phyloP scores from a whole-genome alignment of 73 alveolate genomes.

The Effrenium voratum region DNA sequence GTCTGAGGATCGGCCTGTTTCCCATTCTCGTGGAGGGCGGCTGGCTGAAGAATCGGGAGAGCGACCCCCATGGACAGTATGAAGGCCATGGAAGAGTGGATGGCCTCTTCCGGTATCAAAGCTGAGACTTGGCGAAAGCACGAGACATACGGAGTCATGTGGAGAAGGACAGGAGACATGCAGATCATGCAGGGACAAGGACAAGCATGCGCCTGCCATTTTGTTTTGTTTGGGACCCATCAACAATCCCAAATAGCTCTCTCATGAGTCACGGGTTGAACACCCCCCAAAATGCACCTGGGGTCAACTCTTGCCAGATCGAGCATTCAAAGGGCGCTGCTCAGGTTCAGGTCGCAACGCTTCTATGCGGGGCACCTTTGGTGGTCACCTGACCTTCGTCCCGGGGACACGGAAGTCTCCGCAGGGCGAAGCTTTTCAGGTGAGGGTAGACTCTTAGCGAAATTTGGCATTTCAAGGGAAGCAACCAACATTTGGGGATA shows the following conservation, averaged over 20 bases:
- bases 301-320: background rate
- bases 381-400: slow-evolving; percentile 48
- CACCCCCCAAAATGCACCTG: background rate
- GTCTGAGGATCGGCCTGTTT: slow-evolving; percentile 78
- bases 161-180: background rate
- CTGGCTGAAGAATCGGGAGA: slow-evolving; percentile 42
- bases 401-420: slow-evolving; percentile 40
- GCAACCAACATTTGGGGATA: too few relatives aligned
- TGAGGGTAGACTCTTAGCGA: too few relatives aligned
- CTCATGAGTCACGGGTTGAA: background rate
- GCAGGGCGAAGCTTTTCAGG: too few relatives aligned
- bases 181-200: background rate
- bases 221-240: background rate
- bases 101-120: slow-evolving; percentile 58
- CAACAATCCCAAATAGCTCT: background rate
- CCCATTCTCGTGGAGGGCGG: slow-evolving; percentile 90
- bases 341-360: slow-evolving; percentile 29
- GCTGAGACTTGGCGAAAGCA: background rate
- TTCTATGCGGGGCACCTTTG: slow-evolving; percentile 9
- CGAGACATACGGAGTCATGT: background rate
- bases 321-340: background rate
- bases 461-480: too few relatives aligned
- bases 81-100: background rate
- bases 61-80: slow-evolving; percentile 79
- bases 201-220: background rate